A percentile compares a stretch with the other conserved stretches of the same genome.
These are phyloP conservation scores for Fraxinus dipetala DNA, from an alignment of 305 asterid genomes.

Conservation along the genomic window DNA sequence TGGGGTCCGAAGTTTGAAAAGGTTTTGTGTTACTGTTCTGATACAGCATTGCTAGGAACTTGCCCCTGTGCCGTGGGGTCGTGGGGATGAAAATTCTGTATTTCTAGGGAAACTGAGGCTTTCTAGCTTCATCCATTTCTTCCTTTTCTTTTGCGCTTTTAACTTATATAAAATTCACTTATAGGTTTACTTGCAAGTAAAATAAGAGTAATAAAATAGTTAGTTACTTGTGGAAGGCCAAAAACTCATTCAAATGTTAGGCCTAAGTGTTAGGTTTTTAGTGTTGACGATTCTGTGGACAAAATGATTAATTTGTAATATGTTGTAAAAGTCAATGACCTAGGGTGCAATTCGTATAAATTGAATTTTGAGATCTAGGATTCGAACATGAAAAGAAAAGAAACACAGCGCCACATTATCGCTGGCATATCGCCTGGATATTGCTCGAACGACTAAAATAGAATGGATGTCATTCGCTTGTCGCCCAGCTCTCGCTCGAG, in stretches of 20 bases:
- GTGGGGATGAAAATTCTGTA: neutral
- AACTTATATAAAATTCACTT: neutral
- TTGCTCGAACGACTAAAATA: no score
- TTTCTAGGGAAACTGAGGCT: neutral
- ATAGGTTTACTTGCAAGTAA: neutral
- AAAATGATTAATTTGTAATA: no score
- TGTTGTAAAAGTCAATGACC: no score
- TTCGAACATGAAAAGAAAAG: no score
- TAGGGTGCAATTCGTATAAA: no score
- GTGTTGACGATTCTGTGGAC: no score
- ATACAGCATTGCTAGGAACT: slow-evolving; percentile 30
- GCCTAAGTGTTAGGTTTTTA: neutral
- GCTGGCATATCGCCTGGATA: no score
- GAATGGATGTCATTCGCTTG: no score
- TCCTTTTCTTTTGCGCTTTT: neutral
- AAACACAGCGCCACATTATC: no score
- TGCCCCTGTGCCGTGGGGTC: neutral
- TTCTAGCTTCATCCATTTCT: neutral
- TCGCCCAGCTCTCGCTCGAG: no score
- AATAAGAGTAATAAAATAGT: neutral
- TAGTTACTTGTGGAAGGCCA: neutral
- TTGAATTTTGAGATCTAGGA: no score
- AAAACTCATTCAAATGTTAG: neutral
- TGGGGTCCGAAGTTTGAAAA: slow-evolving; percentile 6
- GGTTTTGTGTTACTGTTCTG: neutral